phyloP scores from a whole-genome alignment of 164 flowering plant genomes.

The Tetrastigma voinierianum region DNA sequence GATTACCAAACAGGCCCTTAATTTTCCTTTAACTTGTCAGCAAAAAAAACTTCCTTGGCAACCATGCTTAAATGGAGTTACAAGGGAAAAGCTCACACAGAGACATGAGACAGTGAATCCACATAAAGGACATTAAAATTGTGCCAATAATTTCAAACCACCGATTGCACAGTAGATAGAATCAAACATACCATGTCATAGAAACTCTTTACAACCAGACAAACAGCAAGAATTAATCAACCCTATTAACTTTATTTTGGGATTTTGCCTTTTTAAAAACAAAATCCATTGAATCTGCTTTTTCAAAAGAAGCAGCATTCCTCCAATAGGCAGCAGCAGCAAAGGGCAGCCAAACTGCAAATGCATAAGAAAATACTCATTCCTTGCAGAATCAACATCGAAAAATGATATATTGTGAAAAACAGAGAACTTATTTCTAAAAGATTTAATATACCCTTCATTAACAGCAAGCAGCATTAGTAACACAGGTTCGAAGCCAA shows the following conservation, averaged over 20 bases:
- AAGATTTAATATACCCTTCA: no score
- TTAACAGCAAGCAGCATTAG: no score
- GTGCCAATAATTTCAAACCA: not conserved
- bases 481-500: no score
- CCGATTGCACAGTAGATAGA: not conserved
- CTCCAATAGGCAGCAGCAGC: conserved; percentile 38
- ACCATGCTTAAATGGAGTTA: not conserved
- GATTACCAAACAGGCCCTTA: no score
- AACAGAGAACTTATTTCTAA: not conserved
- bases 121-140: not conserved
- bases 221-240: no score
- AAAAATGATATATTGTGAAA: not conserved
- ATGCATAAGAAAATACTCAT: not conserved
- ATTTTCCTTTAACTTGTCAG: no score
- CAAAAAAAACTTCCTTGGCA: no score
- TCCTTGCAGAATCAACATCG: not conserved
- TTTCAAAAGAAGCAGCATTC: conserved; percentile 33
- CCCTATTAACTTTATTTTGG: no score
- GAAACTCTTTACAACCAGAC: not conserved
- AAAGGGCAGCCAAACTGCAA: conserved; percentile 37
- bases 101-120: not conserved
- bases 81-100: not conserved
- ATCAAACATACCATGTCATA: not conserved
- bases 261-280: no score
- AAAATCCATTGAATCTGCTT: not conserved